Evolutionary conservation across 805 yeast genomes (phyloP).

Genomic region (Myxozyma udenii): DNA sequence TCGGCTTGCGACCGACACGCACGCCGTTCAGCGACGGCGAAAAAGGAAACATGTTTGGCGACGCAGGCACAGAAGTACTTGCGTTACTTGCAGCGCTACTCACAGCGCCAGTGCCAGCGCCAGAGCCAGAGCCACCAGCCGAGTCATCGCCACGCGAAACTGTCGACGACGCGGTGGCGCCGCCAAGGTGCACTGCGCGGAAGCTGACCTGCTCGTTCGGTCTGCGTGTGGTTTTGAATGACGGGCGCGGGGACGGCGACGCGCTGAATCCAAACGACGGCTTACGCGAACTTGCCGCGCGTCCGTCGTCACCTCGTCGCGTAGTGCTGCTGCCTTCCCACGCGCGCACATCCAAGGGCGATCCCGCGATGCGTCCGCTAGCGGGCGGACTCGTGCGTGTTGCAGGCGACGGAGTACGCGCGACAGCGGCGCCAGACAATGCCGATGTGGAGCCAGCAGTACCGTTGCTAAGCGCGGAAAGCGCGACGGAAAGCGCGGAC

Average conservation of each 20-base stretch:
- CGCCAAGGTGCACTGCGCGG: not conserved
- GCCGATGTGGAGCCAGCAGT: too few species aligned
- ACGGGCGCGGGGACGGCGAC: slow-evolving; percentile 4
- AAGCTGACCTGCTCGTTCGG: not conserved
- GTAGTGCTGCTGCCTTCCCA: not conserved
- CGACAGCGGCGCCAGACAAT: not conserved
- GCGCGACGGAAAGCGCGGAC: slow-evolving; percentile 27
- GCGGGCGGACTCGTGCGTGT: not conserved
- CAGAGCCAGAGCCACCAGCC: not conserved
- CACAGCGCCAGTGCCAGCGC: not conserved
- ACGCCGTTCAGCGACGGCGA: slow-evolving; percentile 25
- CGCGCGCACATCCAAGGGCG: not conserved
- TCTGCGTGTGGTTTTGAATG: not conserved
- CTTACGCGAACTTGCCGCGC: not conserved
- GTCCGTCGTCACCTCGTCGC: not conserved
- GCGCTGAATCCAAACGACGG: slow-evolving; percentile 2
- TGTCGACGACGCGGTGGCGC: too few species aligned
- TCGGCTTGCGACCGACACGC: slow-evolving; percentile 23
- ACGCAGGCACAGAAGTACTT: slow-evolving; percentile 16
- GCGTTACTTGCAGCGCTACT: not conserved
- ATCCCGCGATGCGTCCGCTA: not conserved
- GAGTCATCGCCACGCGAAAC: not conserved
- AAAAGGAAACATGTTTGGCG: slow-evolving; percentile 28
- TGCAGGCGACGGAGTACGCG: not conserved
- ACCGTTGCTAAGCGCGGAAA: slow-evolving; percentile 11